Base-by-base conservation (phyloP, 2,329 filamentous ascomycete species). In the Ceratocystiopsis minuta region DNA sequence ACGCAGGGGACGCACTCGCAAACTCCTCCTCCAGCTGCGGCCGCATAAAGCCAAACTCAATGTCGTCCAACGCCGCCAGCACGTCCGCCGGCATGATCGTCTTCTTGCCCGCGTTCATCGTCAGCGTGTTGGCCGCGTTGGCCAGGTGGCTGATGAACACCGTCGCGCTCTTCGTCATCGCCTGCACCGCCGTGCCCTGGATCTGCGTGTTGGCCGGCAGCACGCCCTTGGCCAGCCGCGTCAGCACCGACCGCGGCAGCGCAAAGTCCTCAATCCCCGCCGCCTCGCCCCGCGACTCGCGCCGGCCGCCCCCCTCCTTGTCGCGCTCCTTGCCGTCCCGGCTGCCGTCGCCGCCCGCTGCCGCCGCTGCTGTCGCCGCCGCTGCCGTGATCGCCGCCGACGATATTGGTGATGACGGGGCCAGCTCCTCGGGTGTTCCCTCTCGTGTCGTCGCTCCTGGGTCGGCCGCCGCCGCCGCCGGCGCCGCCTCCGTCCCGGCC, bases 81-180 rank as follows among this genome's bases (percentile, higher is more conserved):
- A 90, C 80, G 54, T 88, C 81, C 35, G 70, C 67, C 0, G 81
- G 80, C 52, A 74, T 70, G 51, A 90, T 80, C 0, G 81, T 88
- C 63, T 87, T 87, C 56, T 85, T 81, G 55, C 71, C 72, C n/a
- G 69, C 67, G 39, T 61, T 61, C 41, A 68, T 58, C 7, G 82
- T 82, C 52, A 76, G 68, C 51, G 84, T 78, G 51, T 84, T 85
- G 37, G 83, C 79, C 82, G 77, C 72, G 46, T 74, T 70, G 37
- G 80, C 78, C 31, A 90, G 64, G 57, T 87, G 83, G 60, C 75
- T 88, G 51, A 90, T 79, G 54, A 90, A 90, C 0, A 90, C 77
- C 1, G 80, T 87, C 9, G 83, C 79, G 58, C 80, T 81, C 61
- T 87, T 87, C 50, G 74, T 80, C 63, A 90, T 70, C 11, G 82